Evolutionary conservation across 768 basidiomycete genomes (phyloP).

Genomic region (Russula ochroleuca): DNA sequence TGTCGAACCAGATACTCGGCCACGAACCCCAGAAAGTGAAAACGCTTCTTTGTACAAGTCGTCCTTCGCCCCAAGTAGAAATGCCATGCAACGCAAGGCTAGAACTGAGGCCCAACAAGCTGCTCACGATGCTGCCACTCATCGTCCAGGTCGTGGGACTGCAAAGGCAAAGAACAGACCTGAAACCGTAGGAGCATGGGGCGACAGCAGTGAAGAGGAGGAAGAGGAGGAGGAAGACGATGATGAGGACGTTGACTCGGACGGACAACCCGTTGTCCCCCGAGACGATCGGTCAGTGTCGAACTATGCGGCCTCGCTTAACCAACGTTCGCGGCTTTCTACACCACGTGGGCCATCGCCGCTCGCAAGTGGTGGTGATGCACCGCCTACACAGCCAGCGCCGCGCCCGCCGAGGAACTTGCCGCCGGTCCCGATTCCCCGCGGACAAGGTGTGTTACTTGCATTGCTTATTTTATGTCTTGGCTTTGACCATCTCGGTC

Average conservation of each 20-base stretch:
- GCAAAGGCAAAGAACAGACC: constrained; percentile 43
- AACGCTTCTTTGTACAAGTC: constrained; percentile 55
- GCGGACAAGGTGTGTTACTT: constrained; percentile 20
- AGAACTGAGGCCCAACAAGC: constrained; percentile 80
- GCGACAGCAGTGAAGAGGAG: constrained; percentile 77
- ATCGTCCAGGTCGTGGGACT: constrained; percentile 62
- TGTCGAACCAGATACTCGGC: constrained; percentile 31
- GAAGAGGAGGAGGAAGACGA: constrained; percentile 68
- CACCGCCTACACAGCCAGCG: constrained; percentile 7
- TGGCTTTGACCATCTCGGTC: not conserved
- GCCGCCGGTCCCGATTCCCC: constrained; percentile 27
- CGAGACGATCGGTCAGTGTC: constrained; percentile 26
- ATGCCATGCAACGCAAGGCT: constrained; percentile 80
- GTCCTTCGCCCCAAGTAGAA: constrained; percentile 82
- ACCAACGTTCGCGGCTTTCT: constrained; percentile 17
- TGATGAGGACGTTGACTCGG: constrained; percentile 61
- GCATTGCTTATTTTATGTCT: not conserved
- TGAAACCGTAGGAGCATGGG: constrained; percentile 44
- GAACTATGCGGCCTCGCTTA: constrained; percentile 22
- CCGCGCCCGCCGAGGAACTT: constrained; percentile 28
- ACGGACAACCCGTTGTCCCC: constrained; percentile 39
- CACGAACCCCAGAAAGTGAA: constrained; percentile 29
- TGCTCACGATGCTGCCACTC: constrained; percentile 71
- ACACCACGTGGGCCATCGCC: constrained; percentile 26
- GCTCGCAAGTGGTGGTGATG: constrained; percentile 10